These are phyloP conservation scores for Pseudogymnoascus sp. DNA, from an alignment of 2,329 filamentous ascomycete species.

Conservation along the genomic window DNA sequence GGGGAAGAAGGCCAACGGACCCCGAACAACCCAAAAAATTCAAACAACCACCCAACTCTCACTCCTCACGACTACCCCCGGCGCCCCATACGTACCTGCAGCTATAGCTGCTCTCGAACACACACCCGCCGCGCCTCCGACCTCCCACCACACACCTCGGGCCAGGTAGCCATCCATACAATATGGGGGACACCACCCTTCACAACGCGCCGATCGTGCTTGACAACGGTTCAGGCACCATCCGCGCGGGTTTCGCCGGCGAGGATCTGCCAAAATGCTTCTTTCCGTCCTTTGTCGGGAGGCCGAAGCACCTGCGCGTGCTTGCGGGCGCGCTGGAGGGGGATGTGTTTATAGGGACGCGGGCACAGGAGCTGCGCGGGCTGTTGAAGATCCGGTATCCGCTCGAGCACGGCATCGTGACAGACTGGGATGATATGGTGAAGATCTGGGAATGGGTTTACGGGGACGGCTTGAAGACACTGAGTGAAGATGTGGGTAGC, in stretches of 20 bases:
- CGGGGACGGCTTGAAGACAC: conserved; percentile 86
- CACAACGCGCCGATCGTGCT: conserved; percentile 98
- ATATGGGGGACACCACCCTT: conserved; percentile 60
- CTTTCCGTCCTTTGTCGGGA: conserved; percentile 94
- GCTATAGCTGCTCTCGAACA: neutral
- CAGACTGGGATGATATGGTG: conserved; percentile 99
- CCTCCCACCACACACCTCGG: neutral
- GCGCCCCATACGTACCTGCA: neutral
- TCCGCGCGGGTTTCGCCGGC: conserved; percentile 92
- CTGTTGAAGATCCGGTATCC: conserved; percentile 94
- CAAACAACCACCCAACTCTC: neutral
- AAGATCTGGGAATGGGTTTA: conserved; percentile 99
- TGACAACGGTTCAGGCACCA: conserved; percentile 97
- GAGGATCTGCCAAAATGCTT: conserved; percentile 94
- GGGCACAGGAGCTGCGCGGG: conserved; percentile 79
- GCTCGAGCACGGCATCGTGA: conserved; percentile 94
- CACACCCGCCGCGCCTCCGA: neutral
- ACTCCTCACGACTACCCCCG: neutral
- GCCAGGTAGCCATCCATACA: conserved; percentile 8
- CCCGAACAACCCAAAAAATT: neutral
- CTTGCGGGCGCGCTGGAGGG: conserved; percentile 95
- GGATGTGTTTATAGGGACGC: conserved; percentile 91
- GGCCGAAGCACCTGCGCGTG: conserved; percentile 89
- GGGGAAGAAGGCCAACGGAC: conserved; percentile 4
- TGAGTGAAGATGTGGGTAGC: conserved; percentile 79